Evolutionary conservation across 495 filamentous ascomycete species (phyloP), one percentile per base, ranked within the genome.

Genomic region (Lentithecium fluviatile): DNA sequence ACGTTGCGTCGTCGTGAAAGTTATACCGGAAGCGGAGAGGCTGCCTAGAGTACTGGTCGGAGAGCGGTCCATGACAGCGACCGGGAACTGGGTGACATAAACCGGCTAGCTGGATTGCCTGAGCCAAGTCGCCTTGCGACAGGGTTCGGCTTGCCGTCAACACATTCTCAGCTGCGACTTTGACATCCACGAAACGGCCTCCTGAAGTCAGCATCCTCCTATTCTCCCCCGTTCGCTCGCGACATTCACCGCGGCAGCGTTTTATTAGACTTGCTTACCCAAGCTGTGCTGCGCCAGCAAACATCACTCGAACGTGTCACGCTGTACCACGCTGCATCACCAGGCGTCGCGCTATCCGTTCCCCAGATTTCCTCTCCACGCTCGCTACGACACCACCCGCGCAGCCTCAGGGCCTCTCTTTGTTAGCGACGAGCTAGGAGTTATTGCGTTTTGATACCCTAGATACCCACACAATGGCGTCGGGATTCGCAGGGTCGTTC

Each of bases 401-500:
- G 19, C 24, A 38, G 21, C 19, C 6, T 21, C 23, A 2, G 12
- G 13, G 43, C 36, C 23, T 47, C 11, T 46, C 40, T 29, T 26
- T 24, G 6, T 21, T 13, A 15, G 12, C 26, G 29, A 19, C 43
- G 43, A 58, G 58, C 46, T 12, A 36, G 50, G 55, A 47, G 43
- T 56, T 58, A 34, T 4, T 32, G 45, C 5, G 43, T 52, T 36
- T 24, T 45, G 26, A 62, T 66, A 66, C 58, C 64, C 56, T 17
- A 23, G 42, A 5, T 7, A 19, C 25, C 34, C 19, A 20, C 51
- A 56, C 20, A 6, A 68, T 68, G 65, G 62, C 63, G 45, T 54
- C 66, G 15, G 62, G 62, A 13, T 70, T 70, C 34, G 61, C 68
- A 13, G 62, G 10, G 34, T 68, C 66, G 38, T 70, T 70, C 52